Evolutionary conservation across 768 basidiomycete genomes (phyloP).

Genomic region (Lenzites betulinus): DNA sequence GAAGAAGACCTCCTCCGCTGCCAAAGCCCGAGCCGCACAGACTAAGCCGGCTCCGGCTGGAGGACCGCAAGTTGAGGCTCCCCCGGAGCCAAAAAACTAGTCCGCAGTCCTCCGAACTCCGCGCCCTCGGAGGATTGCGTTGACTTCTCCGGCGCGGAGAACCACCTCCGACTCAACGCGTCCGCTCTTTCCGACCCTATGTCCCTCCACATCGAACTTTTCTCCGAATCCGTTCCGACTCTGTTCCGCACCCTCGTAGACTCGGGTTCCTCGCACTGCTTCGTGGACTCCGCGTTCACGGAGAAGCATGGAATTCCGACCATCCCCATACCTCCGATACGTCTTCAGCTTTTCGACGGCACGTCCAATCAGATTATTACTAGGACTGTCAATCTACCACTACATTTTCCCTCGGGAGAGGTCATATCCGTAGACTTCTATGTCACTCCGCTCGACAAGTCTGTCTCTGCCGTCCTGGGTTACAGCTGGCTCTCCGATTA

Average conservation of each 20-base stretch:
- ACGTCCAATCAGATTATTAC: constrained; percentile 5
- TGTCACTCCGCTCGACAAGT: constrained; percentile 1
- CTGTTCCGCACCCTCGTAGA: too few relatives aligned
- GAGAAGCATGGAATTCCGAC: background rate
- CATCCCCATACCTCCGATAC: background rate
- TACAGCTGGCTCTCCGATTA: constrained; percentile 21
- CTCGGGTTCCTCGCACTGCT: background rate
- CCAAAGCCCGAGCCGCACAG: background rate
- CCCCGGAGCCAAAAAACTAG: background rate
- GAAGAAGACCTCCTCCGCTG: background rate
- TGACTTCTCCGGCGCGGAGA: too few relatives aligned
- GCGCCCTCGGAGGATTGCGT: too few relatives aligned
- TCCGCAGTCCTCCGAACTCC: background rate
- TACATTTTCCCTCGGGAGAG: constrained; percentile 7
- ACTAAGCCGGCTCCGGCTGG: background rate
- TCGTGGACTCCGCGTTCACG: background rate
- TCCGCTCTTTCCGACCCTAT: too few relatives aligned
- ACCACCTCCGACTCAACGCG: too few relatives aligned
- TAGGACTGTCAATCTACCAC: background rate
- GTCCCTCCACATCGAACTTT: too few relatives aligned
- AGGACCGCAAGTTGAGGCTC: background rate
- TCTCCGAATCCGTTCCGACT: too few relatives aligned
- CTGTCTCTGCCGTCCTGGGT: constrained; percentile 16
- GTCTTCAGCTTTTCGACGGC: background rate
- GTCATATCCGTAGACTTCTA: constrained; percentile 4